Conservation (phyloP, 148 eudicot genomes). For the Linanthus parryae region DNA sequence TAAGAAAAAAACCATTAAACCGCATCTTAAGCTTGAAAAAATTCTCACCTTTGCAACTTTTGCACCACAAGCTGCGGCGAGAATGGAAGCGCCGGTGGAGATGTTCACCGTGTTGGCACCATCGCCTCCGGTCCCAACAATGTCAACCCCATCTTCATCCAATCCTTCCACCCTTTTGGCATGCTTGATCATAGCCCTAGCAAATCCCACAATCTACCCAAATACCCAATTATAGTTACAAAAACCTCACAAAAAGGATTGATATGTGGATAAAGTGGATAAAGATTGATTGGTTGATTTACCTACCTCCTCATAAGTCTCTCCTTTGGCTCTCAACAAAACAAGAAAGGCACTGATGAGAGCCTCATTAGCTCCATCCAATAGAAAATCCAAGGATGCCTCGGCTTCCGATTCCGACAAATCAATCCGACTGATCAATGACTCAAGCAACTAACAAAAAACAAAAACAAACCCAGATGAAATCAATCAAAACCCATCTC, state of each 20-base stretch:
- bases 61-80: conserved; percentile 95
- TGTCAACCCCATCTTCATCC: conserved; percentile 63
- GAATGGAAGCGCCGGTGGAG: conserved; percentile 90
- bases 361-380: conserved; percentile 73
- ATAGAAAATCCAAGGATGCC: conserved; percentile 55
- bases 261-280: background rate
- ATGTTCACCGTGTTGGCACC: conserved; percentile 97
- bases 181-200: conserved; percentile 90
- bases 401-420: conserved; percentile 73
- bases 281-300: no score
- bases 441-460: conserved; percentile 57
- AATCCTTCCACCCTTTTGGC: conserved; percentile 66
- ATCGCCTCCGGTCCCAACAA: conserved; percentile 99
- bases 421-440: conserved; percentile 55
- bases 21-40: background rate
- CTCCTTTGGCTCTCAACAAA: conserved; percentile 93
- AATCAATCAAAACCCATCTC: no score
- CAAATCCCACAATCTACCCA: conserved; percentile 82
- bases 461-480: background rate
- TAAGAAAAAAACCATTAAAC: background rate
- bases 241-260: background rate
- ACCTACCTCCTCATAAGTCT: conserved; percentile 85
- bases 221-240: background rate
- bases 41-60: conserved; percentile 86
- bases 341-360: conserved; percentile 94